phyloP scores from a whole-genome alignment of 129 eudicot species.

The Flaveria robusta region DNA sequence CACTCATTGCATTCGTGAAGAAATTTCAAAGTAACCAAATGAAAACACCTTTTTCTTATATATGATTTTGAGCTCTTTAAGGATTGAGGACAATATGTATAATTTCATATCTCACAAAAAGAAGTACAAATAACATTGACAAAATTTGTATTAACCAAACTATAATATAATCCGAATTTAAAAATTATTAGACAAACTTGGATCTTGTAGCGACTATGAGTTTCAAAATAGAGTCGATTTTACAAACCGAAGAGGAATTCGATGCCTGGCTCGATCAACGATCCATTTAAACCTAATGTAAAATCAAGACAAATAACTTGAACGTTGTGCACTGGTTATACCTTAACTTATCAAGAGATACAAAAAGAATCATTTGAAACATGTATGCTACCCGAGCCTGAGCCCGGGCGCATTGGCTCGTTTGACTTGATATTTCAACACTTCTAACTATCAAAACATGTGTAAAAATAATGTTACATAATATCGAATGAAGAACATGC shows the following conservation, averaged over 20 bases:
- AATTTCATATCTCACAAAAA: background rate
- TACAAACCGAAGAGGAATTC: background rate
- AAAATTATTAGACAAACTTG: background rate
- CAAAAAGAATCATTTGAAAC: slow-evolving; percentile 1
- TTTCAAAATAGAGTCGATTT: background rate
- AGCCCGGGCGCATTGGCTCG: background rate
- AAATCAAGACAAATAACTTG: background rate
- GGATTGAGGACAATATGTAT: background rate
- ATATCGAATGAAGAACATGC: background rate
- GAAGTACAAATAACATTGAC: background rate
- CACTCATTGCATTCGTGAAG: too few species aligned
- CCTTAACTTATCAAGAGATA: slow-evolving; percentile 8
- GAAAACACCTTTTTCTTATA: too few species aligned
- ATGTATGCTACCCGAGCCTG: background rate
- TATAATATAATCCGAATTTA: background rate
- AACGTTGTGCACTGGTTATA: slow-evolving; percentile 3
- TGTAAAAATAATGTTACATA: slow-evolving; percentile 5
- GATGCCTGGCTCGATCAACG: background rate
- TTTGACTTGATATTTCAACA: background rate
- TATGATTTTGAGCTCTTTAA: too few species aligned
- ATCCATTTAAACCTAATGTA: background rate
- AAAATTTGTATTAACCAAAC: background rate
- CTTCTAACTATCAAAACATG: background rate
- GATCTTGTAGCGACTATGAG: background rate
- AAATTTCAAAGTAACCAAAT: too few species aligned